Evolutionary conservation across 2,329 filamentous ascomycete genomes (phyloP), one percentile per base, ranked within the genome.

Genomic region (Arthrobotrys conoides): DNA sequence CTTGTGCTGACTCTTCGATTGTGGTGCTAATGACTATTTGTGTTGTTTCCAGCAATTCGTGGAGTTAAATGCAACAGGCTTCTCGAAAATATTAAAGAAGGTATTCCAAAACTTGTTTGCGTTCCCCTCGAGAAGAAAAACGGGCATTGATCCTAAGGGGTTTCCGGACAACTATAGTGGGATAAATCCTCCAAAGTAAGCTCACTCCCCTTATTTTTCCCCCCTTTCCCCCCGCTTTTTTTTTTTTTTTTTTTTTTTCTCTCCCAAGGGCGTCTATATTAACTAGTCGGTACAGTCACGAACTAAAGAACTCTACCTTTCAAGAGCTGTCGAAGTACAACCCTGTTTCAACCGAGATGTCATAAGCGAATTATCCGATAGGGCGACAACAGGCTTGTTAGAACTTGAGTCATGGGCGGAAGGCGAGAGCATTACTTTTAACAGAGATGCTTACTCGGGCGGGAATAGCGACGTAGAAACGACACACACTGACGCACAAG

Each of bases 1-100:
- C 57, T 8, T 44, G n/a, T 53, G 46, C 22, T 33, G 22, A 16
- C 36, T 1, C 36, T 8, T 57, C 3, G 6, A 51, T 24, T 64
- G 66, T 24, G 68, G 66, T 36, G 55, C 24, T 64, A 51, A 57
- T 36, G 10, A 6, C 46, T 16, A 67, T 33, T 69, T 67, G 59
- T 66, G 61, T 67, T 72, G 57, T 53, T 59, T 69, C 14, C 82
- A 97, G 87, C 96, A 98, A 87, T 99, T 98, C 85, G 94, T 99
- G 81, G 95, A 98, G 84, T 93, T 98, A 83, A 99, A 99, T 84
- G 95, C 96, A 83, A 97, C 93, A 0, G 96, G 94, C 16, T 97
- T 98, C 84, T 97, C 95, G 30, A 99, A 99, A 85, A 99, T 99
- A 76, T 87, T 99, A 80, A 99, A 99, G 86, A 99, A 99, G 88